Evolutionary conservation across 495 filamentous ascomycete species (phyloP).

Genomic region (Sporormia fimetaria): DNA sequence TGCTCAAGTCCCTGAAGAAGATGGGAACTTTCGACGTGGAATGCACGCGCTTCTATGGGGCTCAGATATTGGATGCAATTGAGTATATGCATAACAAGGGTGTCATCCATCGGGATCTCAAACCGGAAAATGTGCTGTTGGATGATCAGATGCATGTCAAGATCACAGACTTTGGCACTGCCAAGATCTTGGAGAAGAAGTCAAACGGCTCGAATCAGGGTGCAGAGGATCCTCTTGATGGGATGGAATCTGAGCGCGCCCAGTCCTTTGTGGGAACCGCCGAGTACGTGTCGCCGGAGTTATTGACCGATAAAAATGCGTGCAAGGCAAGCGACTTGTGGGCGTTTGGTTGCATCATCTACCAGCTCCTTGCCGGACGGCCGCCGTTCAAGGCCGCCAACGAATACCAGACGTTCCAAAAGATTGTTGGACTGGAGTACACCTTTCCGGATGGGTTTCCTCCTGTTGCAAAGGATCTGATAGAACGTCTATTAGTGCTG

Average conservation of each 20-base stretch:
- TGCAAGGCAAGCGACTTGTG: conserved; percentile 97
- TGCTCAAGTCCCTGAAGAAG: conserved; percentile 84
- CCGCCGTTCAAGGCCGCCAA: conserved; percentile 97
- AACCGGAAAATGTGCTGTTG: conserved; percentile 93
- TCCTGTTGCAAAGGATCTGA: conserved; percentile 73
- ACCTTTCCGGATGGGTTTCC: conserved; percentile 90
- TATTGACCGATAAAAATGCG: conserved; percentile 88
- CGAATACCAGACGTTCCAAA: conserved; percentile 96
- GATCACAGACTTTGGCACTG: conserved; percentile 98
- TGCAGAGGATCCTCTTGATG: conserved; percentile 40
- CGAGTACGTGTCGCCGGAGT: conserved; percentile 94
- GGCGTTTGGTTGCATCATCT: conserved; percentile 99
- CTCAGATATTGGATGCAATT: conserved; percentile 91
- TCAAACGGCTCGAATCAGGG: conserved; percentile 28
- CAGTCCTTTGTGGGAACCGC: conserved; percentile 97
- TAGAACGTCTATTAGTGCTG: conserved; percentile 82
- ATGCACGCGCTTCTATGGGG: conserved; percentile 88
- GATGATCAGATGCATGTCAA: conserved; percentile 96
- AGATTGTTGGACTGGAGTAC: conserved; percentile 89
- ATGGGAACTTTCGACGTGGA: conserved; percentile 93
- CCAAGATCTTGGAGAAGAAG: conserved; percentile 70
- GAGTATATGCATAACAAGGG: conserved; percentile 96
- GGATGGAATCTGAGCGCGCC: conserved; percentile 58
- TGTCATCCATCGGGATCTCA: conserved; percentile 93
- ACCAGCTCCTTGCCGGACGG: conserved; percentile 83